phyloP scores from a whole-genome alignment of 2,329 filamentous ascomycete genomes.

The Arthrocladium fulminans region DNA sequence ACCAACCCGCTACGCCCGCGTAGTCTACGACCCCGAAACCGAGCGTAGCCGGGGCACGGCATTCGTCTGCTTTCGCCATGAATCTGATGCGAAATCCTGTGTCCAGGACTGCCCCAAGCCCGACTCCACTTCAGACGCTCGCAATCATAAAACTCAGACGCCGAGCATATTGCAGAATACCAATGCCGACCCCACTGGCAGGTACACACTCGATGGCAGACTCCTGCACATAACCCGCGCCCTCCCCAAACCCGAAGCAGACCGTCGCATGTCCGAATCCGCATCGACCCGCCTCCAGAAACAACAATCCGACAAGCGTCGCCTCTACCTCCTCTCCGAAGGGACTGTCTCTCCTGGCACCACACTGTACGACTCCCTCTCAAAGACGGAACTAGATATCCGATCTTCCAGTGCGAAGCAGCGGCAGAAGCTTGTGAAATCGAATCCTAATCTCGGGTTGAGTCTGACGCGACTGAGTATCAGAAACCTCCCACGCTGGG shows the following conservation, averaged over 20 bases:
- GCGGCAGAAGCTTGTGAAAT: constrained; percentile 80
- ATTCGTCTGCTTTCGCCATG: constrained; percentile 84
- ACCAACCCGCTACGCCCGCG: constrained; percentile 76
- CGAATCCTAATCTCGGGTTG: constrained; percentile 80
- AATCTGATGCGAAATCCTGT: constrained; percentile 66
- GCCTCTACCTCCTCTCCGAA: constrained; percentile 78
- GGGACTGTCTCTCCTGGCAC: constrained; percentile 72
- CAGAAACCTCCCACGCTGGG: constrained; percentile 77
- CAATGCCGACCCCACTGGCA: constrained; percentile 66
- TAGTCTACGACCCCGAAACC: constrained; percentile 78
- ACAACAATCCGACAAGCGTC: constrained; percentile 76
- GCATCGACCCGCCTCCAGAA: constrained; percentile 50
- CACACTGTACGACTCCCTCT: constrained; percentile 65
- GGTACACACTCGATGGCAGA: constrained; percentile 84
- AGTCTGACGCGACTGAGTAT: constrained; percentile 84
- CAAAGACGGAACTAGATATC: constrained; percentile 74
- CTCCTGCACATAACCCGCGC: constrained; percentile 76
- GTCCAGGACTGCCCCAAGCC: constrained; percentile 62
- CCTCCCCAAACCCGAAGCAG: constrained; percentile 73
- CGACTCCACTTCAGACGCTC: constrained; percentile 31
- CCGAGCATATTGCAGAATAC: constrained; percentile 82
- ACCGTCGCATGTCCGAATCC: constrained; percentile 62
- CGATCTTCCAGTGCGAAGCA: constrained; percentile 79
- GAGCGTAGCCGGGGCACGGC: constrained; percentile 84
- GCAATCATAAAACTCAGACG: constrained; percentile 27